Percentiles rank a stretch among this genome's conserved stretches.
phyloP scores from a whole-genome alignment of 192 early-diverging fungal species.

The Phycomyces blakesleeanus region DNA sequence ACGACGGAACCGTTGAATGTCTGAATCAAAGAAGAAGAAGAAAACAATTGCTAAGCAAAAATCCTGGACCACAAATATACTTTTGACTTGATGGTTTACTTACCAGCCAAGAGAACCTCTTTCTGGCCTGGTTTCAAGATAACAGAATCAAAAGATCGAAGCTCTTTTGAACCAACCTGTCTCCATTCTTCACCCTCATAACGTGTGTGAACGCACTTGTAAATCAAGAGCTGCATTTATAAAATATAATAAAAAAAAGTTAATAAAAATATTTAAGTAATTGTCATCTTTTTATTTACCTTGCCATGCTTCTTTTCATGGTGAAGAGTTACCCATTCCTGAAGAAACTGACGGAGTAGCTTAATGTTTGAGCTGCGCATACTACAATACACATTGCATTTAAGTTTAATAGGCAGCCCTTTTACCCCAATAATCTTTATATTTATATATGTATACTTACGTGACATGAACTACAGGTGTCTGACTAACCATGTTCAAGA shows the following conservation, averaged over 20 bases:
- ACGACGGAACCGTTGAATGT: constrained; percentile 42
- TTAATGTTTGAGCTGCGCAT: constrained; percentile 9
- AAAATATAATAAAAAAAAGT: too few species aligned
- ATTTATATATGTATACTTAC: background rate
- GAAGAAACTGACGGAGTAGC: constrained; percentile 9
- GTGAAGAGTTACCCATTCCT: constrained; percentile 28
- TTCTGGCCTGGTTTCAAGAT: constrained; percentile 47
- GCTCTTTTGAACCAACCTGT: constrained; percentile 19
- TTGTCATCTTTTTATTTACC: constrained; percentile 11
- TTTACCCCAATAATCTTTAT: background rate
- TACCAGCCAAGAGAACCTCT: constrained; percentile 38
- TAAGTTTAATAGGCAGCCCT: background rate
- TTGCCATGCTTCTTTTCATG: constrained; percentile 18
- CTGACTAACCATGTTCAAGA: background rate
- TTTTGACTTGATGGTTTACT: background rate
- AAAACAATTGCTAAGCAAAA: too few species aligned
- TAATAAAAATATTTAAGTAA: constrained; percentile 17
- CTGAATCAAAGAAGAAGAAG: constrained; percentile 13
- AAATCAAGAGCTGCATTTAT: constrained; percentile 5
- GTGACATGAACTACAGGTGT: background rate
- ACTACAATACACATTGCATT: background rate
- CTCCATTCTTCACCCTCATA: constrained; percentile 14
- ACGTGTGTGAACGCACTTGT: constrained; percentile 4
- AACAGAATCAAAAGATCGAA: constrained; percentile 45
- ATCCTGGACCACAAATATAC: too few species aligned